A percentile compares a stretch with the other conserved stretches of the same genome.
These are phyloP conservation scores for Nakaseomyces nivariensis DNA, from an alignment of 1,139 yeast genomes.

Conservation along the genomic window DNA sequence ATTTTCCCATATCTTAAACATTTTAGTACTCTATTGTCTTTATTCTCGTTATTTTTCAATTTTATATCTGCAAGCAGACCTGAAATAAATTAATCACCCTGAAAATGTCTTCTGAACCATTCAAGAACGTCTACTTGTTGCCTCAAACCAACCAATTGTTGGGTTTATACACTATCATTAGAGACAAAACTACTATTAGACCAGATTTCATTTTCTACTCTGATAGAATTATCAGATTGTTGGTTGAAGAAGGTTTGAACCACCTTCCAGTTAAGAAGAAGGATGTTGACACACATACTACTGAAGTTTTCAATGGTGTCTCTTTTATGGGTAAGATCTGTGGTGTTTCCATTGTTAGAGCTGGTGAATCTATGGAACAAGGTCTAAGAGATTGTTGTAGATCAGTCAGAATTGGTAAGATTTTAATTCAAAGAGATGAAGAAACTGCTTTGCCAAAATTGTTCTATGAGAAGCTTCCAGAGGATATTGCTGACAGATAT, in stretches of 20 bases:
- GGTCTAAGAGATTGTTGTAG: constrained; percentile 96
- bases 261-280: constrained; percentile 73
- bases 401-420: constrained; percentile 91
- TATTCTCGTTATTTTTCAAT: too few relatives aligned
- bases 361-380: constrained; percentile 98
- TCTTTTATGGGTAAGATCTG: constrained; percentile 84
- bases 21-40: too few relatives aligned
- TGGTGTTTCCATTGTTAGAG: constrained; percentile 94
- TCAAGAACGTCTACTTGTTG: constrained; percentile 53
- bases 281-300: constrained; percentile 67
- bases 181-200: constrained; percentile 68
- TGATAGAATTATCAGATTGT: constrained; percentile 81
- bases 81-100: not conserved
- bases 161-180: constrained; percentile 82
- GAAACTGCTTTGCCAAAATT: constrained; percentile 74
- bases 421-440: constrained; percentile 92
- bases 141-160: constrained; percentile 84
- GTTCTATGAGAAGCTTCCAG: constrained; percentile 88
- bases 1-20: too few relatives aligned
- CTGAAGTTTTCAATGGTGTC: constrained; percentile 65
- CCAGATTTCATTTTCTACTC: constrained; percentile 93
- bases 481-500: constrained; percentile 76
- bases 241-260: constrained; percentile 92
- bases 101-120: constrained; percentile 28
- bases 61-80: not conserved